Conservation (phyloP, 495 filamentous ascomycete species). For the Clavariopsis aquatica region DNA sequence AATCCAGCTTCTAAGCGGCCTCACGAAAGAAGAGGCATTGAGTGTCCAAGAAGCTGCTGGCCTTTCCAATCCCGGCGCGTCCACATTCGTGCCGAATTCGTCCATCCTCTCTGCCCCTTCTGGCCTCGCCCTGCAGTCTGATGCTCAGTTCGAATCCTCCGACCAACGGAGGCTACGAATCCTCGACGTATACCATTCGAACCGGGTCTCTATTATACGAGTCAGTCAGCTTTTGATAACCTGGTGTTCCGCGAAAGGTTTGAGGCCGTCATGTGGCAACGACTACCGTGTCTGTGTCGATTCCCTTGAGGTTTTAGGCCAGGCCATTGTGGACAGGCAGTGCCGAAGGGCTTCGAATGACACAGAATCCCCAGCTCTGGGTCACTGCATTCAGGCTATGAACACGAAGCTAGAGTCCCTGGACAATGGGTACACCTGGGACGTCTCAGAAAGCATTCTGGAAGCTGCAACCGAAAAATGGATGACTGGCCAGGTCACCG, state of each 20-base stretch:
- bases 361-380: not conserved
- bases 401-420: slow-evolving; percentile 50
- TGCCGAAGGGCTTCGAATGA: not conserved
- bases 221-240: slow-evolving; percentile 44
- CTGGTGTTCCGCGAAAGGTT: slow-evolving; percentile 20
- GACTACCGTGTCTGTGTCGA: slow-evolving; percentile 31
- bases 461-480: slow-evolving; percentile 63
- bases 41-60: slow-evolving; percentile 68
- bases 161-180: slow-evolving; percentile 62
- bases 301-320: slow-evolving; percentile 40
- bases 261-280: slow-evolving; percentile 4
- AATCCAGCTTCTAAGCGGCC: slow-evolving; percentile 62
- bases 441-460: slow-evolving; percentile 49
- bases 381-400: slow-evolving; percentile 22
- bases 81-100: slow-evolving; percentile 50
- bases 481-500: slow-evolving; percentile 62
- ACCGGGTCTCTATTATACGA: slow-evolving; percentile 61
- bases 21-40: slow-evolving; percentile 67
- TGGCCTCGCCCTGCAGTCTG: slow-evolving; percentile 32
- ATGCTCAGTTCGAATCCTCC: slow-evolving; percentile 57
- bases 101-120: slow-evolving; percentile 43
- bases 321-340: slow-evolving; percentile 13
- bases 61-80: slow-evolving; percentile 55
- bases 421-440: slow-evolving; percentile 56
- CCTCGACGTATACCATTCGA: slow-evolving; percentile 67